Conservation (phyloP, 148 eudicot species). For the Rhododendron williamsianum region DNA sequence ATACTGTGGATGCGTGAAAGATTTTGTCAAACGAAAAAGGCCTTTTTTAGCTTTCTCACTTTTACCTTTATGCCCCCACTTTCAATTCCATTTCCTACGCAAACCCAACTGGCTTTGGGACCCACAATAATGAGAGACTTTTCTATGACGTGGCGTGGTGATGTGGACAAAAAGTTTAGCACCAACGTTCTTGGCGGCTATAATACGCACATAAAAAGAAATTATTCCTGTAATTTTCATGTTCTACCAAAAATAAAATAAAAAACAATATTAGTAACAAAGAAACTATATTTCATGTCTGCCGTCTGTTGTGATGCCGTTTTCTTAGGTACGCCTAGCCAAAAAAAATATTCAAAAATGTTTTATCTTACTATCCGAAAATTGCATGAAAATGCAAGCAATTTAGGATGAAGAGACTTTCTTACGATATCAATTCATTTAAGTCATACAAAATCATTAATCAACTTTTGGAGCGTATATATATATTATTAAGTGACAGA, state of each 20-base stretch:
- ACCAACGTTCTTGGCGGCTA: constrained; percentile 21
- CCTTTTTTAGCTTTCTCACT: constrained; percentile 19
- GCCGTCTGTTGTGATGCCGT: neutral
- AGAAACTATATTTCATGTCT: neutral
- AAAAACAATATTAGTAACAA: neutral
- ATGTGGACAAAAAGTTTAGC: constrained; percentile 54
- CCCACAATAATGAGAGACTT: constrained; percentile 9
- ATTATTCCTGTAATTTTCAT: neutral
- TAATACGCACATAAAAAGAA: neutral
- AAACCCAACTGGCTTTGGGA: constrained; percentile 21
- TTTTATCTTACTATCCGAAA: too few relatives aligned
- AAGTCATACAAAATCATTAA: neutral
- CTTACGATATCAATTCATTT: neutral
- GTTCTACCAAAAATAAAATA: neutral
- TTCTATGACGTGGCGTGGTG: constrained; percentile 38
- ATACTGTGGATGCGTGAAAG: neutral
- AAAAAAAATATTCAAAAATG: too few relatives aligned
- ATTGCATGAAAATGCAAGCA: neutral
- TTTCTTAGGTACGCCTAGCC: neutral
- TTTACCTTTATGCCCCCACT: constrained; percentile 27
- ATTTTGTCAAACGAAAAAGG: constrained; percentile 20
- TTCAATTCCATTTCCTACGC: constrained; percentile 29
- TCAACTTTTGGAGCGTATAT: neutral
- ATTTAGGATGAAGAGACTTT: too few relatives aligned
- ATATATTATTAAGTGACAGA: too few relatives aligned